Base-by-base conservation (phyloP, 768 basidiomycete genomes). In the Ramaria sp. region DNA sequence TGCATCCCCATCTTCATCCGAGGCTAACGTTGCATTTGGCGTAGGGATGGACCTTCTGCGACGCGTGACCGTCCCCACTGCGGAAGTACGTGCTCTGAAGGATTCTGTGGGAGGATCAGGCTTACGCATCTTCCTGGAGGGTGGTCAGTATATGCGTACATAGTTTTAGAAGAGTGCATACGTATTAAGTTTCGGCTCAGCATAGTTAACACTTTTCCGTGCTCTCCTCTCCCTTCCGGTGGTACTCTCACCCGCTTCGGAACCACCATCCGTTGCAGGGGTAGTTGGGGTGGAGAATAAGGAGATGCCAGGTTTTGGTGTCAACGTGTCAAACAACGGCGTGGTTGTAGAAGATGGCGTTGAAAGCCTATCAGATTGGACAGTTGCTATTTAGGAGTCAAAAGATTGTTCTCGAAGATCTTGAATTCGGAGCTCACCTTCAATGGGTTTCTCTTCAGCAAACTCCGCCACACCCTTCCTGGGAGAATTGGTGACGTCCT, bases 141-240 rank as follows among this genome's bases (percentile, higher is more conserved):
- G 17, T 20, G 34, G 49, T 57, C 38, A 59, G 53, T 45, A 55
- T 51, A 12, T 30, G 56, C n/a, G 47, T 54, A n/a, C 30, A 22
- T 43, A 4, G 19, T 22, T 33, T 30, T 27, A 30, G 9, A 52
- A 19, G 22, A 50, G 34, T 45, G 7, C 54, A 19, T 43, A 88
- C 88, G 88, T 91, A 67, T 91, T 91, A 22, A 92, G 76, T 66
- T 91, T 92, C 11, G 90, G 90, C 65, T 92, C 90, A 0, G 89
- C 74, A 62, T 92, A 91, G 67, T 91, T 91, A 48, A 92, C 73
- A 62, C 89, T 90, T 71, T 85, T 91, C 48, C 90, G 76, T 19
- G 75, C 67, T 51, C 84, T 71, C 15, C 47, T 31, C 39, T 76
- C 83, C 70, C 78, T 79, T 34, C 39, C 12, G 20, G n/a, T n/a